phyloP scores from a whole-genome alignment of 1,139 yeast genomes.

The Ogataea hybrid region DNA sequence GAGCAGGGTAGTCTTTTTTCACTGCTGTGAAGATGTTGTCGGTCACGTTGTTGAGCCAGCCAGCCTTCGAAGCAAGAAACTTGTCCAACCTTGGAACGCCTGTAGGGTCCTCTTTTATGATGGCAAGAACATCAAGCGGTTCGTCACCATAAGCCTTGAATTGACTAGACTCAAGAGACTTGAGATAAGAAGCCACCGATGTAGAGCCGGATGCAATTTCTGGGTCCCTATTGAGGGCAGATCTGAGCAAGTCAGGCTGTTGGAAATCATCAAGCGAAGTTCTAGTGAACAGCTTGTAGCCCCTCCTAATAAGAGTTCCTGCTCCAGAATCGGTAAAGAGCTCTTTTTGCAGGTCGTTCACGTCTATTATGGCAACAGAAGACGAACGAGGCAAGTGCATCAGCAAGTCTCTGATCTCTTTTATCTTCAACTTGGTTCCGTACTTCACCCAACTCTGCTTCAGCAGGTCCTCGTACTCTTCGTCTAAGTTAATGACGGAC shows the following conservation, averaged over 20 bases:
- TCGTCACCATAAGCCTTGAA: slow-evolving; percentile 93
- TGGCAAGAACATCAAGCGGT: slow-evolving; percentile 90
- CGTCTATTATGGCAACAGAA: slow-evolving; percentile 95
- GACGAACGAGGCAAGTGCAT: slow-evolving; percentile 95
- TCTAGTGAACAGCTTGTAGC: slow-evolving; percentile 80
- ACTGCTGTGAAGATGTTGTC: slow-evolving; percentile 89
- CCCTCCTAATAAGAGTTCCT: slow-evolving; percentile 96
- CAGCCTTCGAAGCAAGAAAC: slow-evolving; percentile 82
- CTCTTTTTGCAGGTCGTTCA: slow-evolving; percentile 93
- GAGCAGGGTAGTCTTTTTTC: slow-evolving; percentile 64
- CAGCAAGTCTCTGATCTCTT: slow-evolving; percentile 90
- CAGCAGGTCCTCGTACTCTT: slow-evolving; percentile 88
- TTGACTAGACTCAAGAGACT: slow-evolving; percentile 55
- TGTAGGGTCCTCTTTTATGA: slow-evolving; percentile 52
- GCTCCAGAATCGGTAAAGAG: slow-evolving; percentile 98
- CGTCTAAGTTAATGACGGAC: slow-evolving; percentile 88
- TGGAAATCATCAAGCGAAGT: slow-evolving; percentile 65
- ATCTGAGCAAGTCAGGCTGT: slow-evolving; percentile 71
- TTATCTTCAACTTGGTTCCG: slow-evolving; percentile 95
- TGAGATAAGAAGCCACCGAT: slow-evolving; percentile 81
- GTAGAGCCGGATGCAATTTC: slow-evolving; percentile 68
- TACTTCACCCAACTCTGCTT: slow-evolving; percentile 98
- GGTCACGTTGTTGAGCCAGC: slow-evolving; percentile 97
- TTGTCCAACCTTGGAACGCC: slow-evolving; percentile 77
- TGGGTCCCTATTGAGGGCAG: slow-evolving; percentile 73